phyloP scores from a whole-genome alignment of 306 rosid species.

The Fragaria iinumae region DNA sequence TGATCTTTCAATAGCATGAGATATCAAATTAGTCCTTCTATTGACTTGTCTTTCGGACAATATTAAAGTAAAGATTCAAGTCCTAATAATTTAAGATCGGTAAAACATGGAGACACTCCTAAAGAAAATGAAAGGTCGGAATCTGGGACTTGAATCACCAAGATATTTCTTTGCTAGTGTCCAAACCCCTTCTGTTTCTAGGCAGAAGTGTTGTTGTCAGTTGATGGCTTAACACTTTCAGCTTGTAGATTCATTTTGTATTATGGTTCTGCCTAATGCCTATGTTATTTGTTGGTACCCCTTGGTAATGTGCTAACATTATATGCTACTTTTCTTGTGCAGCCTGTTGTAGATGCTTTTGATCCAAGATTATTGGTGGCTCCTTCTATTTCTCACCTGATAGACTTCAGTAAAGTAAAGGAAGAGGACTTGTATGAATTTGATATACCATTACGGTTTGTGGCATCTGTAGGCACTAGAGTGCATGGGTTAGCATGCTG shows the following conservation, averaged over 20 bases:
- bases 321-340: constrained; percentile 24
- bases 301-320: constrained; percentile 1
- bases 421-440: constrained; percentile 90
- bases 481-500: constrained; percentile 98
- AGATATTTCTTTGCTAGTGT: neutral
- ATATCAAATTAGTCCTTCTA: neutral
- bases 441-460: constrained; percentile 77
- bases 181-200: neutral
- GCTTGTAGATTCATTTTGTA: constrained; percentile 4
- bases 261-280: neutral
- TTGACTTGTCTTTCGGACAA: neutral
- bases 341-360: constrained; percentile 99
- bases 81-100: neutral
- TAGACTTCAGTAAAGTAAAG: constrained; percentile 73
- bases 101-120: neutral
- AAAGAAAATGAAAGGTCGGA: neutral
- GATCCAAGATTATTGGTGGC: constrained; percentile 91
- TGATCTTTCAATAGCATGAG: too few relatives aligned
- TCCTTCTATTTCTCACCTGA: constrained; percentile 72
- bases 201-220: neutral
- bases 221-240: neutral
- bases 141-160: neutral
- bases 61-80: neutral
- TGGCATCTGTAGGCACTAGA: constrained; percentile 82
- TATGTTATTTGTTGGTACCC: neutral